Percentiles rank a stretch among this genome's conserved stretches.
Evolutionary conservation across 192 early-diverging fungal genomes (phyloP).

Genomic region (Lobulomyces angularis): DNA sequence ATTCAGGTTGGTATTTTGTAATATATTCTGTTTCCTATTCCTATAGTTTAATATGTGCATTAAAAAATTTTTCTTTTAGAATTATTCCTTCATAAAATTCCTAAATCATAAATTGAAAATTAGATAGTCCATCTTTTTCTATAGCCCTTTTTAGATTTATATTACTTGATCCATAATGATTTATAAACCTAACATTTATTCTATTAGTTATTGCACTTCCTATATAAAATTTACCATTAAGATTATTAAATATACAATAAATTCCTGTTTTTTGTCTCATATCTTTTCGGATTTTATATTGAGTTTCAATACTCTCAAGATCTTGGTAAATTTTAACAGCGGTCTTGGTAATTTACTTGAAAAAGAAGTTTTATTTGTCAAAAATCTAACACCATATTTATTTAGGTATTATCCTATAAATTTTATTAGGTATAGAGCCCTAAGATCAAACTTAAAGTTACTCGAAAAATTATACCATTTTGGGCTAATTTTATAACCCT

Average conservation of each 20-base stretch:
- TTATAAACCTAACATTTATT: slow-evolving; percentile 16
- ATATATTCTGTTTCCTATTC: slow-evolving; percentile 20
- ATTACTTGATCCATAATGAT: slow-evolving; percentile 19
- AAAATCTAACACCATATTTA: slow-evolving; percentile 23
- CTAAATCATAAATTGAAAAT: slow-evolving; percentile 25
- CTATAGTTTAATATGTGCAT: slow-evolving; percentile 14
- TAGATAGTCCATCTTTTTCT: slow-evolving; percentile 17
- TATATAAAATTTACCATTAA: slow-evolving; percentile 26
- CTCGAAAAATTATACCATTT: too few relatives aligned
- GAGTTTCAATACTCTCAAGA: too few relatives aligned
- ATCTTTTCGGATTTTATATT: slow-evolving; percentile 19
- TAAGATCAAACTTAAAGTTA: too few relatives aligned
- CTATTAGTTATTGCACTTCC: slow-evolving; percentile 29
- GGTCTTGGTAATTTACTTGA: too few relatives aligned
- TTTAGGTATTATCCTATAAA: slow-evolving; percentile 15
- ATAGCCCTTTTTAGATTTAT: slow-evolving; percentile 17
- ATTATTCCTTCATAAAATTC: slow-evolving; percentile 20
- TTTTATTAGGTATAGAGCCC: slow-evolving; percentile 22
- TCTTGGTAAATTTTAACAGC: too few relatives aligned
- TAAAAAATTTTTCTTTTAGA: slow-evolving; percentile 19
- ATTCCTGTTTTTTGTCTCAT: slow-evolving; percentile 20
- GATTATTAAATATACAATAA: slow-evolving; percentile 23
- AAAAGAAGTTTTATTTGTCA: too few relatives aligned
- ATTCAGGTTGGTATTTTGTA: slow-evolving; percentile 19
- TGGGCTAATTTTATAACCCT: too few relatives aligned